phyloP scores from a whole-genome alignment of 2,329 filamentous ascomycete genomes.

The Neofusicoccum ribis region DNA sequence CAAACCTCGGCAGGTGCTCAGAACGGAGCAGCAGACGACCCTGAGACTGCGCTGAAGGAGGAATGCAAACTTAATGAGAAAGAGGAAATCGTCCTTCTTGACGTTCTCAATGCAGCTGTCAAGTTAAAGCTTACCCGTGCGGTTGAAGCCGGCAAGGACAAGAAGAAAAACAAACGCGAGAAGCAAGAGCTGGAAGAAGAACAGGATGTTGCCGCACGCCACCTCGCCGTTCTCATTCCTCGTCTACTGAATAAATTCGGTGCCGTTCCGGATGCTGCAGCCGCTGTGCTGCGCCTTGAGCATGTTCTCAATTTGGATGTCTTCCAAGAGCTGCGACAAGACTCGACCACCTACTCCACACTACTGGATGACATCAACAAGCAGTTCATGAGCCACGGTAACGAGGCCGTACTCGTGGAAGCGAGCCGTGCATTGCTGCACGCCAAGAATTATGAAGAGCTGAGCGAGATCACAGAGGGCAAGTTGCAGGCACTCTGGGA shows the following conservation, averaged over 20 bases:
- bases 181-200: constrained; percentile 65
- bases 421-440: constrained; percentile 81
- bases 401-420: constrained; percentile 80
- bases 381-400: constrained; percentile 90
- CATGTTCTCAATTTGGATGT: constrained; percentile 83
- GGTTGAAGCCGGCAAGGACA: constrained; percentile 61
- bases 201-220: constrained; percentile 75
- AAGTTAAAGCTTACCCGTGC: constrained; percentile 69
- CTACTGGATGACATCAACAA: constrained; percentile 89
- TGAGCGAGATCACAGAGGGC: constrained; percentile 79
- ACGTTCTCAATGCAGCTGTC: constrained; percentile 81
- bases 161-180: constrained; percentile 54
- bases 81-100: constrained; percentile 81
- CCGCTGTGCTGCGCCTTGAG: constrained; percentile 80
- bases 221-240: constrained; percentile 77
- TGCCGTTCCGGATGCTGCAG: constrained; percentile 81
- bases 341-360: constrained; percentile 75
- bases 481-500: constrained; percentile 87
- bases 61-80: constrained; percentile 70
- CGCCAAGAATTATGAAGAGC: constrained; percentile 81
- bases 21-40: constrained; percentile 58
- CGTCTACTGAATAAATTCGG: constrained; percentile 90
- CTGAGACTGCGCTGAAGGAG: constrained; percentile 66
- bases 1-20: constrained; percentile 47
- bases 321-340: constrained; percentile 86